Percentiles rank a stretch among this genome's conserved stretches.
Conservation (phyloP, 306 rosid species). For the Lagenaria siceraria region DNA sequence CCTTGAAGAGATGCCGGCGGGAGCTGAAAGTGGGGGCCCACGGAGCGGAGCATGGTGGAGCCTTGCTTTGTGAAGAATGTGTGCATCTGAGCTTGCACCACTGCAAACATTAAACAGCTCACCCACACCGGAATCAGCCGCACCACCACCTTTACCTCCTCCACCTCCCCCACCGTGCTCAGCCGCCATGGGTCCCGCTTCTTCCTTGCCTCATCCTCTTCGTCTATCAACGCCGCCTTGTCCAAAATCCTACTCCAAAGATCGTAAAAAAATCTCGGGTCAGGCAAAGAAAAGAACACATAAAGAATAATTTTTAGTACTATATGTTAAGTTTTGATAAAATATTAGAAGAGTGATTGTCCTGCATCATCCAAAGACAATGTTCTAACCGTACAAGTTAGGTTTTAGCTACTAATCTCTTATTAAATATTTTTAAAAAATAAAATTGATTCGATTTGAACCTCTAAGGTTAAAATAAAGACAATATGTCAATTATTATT, state of each 20-base stretch:
- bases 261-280: too few species aligned
- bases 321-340: too few species aligned
- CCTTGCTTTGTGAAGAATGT: constrained; percentile 66
- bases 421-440: too few species aligned
- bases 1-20: constrained; percentile 67
- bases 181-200: constrained; percentile 58
- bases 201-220: constrained; percentile 29
- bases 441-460: too few species aligned
- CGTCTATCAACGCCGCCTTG: constrained; percentile 52
- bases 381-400: too few species aligned
- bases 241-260: constrained; percentile 32
- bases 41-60: constrained; percentile 31
- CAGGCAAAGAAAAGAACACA: too few species aligned
- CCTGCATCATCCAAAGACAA: too few species aligned
- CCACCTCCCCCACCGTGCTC: constrained; percentile 60
- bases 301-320: too few species aligned
- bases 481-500: too few species aligned
- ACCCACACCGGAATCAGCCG: constrained; percentile 69
- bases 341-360: too few species aligned
- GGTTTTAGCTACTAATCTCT: too few species aligned
- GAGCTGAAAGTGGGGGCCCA: constrained; percentile 38
- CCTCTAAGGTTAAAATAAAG: too few species aligned
- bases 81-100: constrained; percentile 41
- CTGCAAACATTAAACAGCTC: constrained; percentile 45
- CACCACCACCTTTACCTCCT: constrained; percentile 55